Evolutionary conservation across 768 basidiomycete species (phyloP).

Genomic region (Boletus edulis): DNA sequence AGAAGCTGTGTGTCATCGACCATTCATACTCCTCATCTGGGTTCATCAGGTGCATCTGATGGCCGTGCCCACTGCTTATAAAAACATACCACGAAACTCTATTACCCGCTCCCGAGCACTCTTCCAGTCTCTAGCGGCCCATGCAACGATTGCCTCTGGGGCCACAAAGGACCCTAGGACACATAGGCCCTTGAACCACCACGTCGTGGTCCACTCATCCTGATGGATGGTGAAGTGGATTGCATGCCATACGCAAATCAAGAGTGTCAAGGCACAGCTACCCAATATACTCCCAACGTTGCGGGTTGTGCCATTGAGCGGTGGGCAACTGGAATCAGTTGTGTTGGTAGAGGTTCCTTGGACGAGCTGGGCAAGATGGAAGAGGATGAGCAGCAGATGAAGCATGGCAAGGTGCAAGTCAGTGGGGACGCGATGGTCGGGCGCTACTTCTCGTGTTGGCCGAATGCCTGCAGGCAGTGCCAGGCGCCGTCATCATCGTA

Average conservation of each 20-base stretch:
- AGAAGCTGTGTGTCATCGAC: not conserved
- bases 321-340: not conserved
- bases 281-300: not conserved
- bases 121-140: not conserved
- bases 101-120: not conserved
- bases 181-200: too few relatives aligned
- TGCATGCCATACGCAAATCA: not conserved
- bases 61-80: too few relatives aligned
- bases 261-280: not conserved
- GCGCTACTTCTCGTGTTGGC: too few relatives aligned
- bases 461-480: too few relatives aligned
- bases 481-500: too few relatives aligned
- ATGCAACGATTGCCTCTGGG: not conserved
- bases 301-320: not conserved
- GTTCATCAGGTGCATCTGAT: not conserved
- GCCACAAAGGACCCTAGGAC: not conserved
- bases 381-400: too few relatives aligned
- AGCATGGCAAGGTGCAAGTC: too few relatives aligned
- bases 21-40: not conserved
- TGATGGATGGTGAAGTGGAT: not conserved
- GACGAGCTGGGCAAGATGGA: too few relatives aligned
- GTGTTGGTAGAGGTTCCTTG: not conserved
- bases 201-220: too few relatives aligned
- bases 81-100: not conserved
- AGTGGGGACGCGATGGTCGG: too few relatives aligned